phyloP scores from a whole-genome alignment of 2,329 filamentous ascomycete genomes.

The Penicillium sp. region DNA sequence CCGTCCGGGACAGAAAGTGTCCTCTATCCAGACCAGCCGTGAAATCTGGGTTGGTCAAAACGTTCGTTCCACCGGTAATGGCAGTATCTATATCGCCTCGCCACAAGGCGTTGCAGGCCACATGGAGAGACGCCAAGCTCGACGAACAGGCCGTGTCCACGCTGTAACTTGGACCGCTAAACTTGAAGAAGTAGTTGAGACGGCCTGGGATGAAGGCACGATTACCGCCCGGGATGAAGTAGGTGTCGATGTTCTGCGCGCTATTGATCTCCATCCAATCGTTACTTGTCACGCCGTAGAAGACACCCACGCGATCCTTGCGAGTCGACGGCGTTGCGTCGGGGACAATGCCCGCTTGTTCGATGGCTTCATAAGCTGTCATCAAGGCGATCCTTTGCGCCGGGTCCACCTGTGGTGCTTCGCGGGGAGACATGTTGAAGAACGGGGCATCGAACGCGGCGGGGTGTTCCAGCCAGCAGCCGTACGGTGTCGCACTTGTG shows the following conservation, averaged over 20 bases:
- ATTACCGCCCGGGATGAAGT: not conserved
- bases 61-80: not conserved
- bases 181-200: not conserved
- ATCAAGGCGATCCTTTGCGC: too few relatives aligned
- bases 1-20: not conserved
- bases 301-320: not conserved
- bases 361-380: too few relatives aligned
- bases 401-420: too few relatives aligned
- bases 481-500: too few relatives aligned
- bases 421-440: too few relatives aligned
- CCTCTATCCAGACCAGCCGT: not conserved
- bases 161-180: not conserved
- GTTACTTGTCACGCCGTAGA: not conserved
- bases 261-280: not conserved
- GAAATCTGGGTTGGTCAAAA: not conserved
- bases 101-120: not conserved
- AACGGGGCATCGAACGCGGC: too few relatives aligned
- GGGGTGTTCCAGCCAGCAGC: too few relatives aligned
- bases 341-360: too few relatives aligned
- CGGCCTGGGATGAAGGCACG: not conserved
- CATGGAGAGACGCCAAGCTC: not conserved
- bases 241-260: not conserved
- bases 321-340: too few relatives aligned
- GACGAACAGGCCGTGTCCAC: not conserved
- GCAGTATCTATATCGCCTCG: not conserved